These are phyloP conservation scores for Globisporangium nodosum DNA, from an alignment of 352 stramenopile genomes.

Conservation along the genomic window DNA sequence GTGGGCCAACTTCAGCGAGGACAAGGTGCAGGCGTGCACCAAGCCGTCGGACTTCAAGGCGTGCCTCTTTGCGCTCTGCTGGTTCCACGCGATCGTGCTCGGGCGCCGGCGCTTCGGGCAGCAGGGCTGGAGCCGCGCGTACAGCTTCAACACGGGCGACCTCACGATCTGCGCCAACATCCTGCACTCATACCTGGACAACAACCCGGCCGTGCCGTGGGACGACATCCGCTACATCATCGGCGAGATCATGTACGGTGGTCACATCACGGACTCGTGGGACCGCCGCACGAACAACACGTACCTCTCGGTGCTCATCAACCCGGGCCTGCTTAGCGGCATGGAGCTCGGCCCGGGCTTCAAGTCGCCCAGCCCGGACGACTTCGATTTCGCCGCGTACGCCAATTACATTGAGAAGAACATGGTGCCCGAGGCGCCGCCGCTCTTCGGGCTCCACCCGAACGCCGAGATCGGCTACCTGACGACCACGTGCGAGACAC, in stretches of 20 bases:
- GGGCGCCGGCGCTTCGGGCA: conserved; percentile 90
- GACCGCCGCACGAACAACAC: conserved; percentile 95
- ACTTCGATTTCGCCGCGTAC: conserved; percentile 81
- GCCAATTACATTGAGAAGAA: conserved; percentile 92
- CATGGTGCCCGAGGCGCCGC: conserved; percentile 89
- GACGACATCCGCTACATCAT: conserved; percentile 96
- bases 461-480: conserved; percentile 96
- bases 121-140: conserved; percentile 92
- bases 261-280: conserved; percentile 95
- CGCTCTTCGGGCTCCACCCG: conserved; percentile 92
- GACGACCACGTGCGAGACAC: conserved; percentile 86
- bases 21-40: conserved; percentile 81
- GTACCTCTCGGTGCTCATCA: conserved; percentile 89
- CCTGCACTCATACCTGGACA: conserved; percentile 91
- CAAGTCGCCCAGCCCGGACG: conserved; percentile 85
- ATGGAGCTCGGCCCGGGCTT: conserved; percentile 95
- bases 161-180: conserved; percentile 95
- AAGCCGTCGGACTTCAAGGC: conserved; percentile 91
- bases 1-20: conserved; percentile 93
- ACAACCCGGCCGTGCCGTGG: conserved; percentile 90
- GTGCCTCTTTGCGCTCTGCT: conserved; percentile 93
- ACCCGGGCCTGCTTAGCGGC: conserved; percentile 72
- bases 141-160: conserved; percentile 95
- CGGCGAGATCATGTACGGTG: conserved; percentile 96
- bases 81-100: conserved; percentile 95